Percentiles rank a stretch among this genome's conserved stretches.
phyloP scores from a whole-genome alignment of 305 asterid genomes.

The Fraxinus floribunda region DNA sequence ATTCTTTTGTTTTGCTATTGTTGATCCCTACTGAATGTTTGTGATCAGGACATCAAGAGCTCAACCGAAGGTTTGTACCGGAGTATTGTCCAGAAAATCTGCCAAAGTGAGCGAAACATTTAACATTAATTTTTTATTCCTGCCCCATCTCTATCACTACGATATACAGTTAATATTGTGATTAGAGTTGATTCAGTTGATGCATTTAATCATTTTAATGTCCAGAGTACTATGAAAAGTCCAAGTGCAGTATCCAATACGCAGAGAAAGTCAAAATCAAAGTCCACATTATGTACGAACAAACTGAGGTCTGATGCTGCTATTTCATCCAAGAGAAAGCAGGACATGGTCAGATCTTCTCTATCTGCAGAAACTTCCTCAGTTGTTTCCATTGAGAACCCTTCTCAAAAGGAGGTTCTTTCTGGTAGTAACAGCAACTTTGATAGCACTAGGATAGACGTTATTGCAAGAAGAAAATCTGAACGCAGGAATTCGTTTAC shows the following conservation, averaged over 20 bases:
- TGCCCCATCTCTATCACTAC: background rate
- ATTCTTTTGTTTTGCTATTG: constrained; percentile 2
- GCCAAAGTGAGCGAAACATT: constrained; percentile 48
- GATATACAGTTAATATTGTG: constrained; percentile 7
- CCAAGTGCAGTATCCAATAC: constrained; percentile 32
- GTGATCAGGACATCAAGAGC: constrained; percentile 59
- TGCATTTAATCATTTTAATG: constrained; percentile 15
- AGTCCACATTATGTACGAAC: constrained; percentile 30
- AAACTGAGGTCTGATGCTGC: constrained; percentile 40
- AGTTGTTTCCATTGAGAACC: constrained; percentile 37
- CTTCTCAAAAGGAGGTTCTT: constrained; percentile 39
- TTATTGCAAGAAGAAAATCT: constrained; percentile 46
- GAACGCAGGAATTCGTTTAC: constrained; percentile 77
- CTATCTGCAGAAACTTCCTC: constrained; percentile 38
- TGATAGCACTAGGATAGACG: constrained; percentile 18
- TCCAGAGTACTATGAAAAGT: constrained; percentile 45
- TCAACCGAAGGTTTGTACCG: constrained; percentile 42
- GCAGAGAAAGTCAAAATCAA: constrained; percentile 44
- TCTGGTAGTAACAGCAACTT: constrained; percentile 32
- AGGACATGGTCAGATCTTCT: constrained; percentile 37
- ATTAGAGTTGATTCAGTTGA: constrained; percentile 7
- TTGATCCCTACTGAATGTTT: constrained; percentile 14
- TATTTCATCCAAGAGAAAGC: constrained; percentile 50
- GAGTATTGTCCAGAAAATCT: constrained; percentile 48
- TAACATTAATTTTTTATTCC: constrained; percentile 16